Conservation (phyloP, 306 rosid genomes). For the Quercus bicolor region DNA sequence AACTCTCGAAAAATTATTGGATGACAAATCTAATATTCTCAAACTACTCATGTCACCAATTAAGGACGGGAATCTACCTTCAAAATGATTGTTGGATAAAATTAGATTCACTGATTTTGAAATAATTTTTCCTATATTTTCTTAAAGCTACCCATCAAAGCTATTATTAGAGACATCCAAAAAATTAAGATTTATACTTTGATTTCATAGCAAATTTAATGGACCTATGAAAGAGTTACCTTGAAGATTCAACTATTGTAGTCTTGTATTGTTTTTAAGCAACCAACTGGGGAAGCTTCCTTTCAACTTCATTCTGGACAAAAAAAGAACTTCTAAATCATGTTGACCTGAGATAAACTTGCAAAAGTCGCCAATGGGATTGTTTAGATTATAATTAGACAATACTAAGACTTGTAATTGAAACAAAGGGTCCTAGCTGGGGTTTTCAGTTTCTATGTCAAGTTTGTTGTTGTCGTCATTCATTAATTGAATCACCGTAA, state of each 20-base stretch:
- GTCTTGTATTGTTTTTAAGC: constrained; percentile 20
- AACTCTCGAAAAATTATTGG: neutral
- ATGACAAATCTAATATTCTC: neutral
- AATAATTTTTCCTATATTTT: neutral
- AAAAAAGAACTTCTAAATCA: no score
- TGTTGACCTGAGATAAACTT: no score
- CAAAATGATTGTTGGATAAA: constrained; percentile 12
- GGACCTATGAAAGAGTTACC: constrained; percentile 1
- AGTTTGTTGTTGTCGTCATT: no score
- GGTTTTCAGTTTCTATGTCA: constrained; percentile 15
- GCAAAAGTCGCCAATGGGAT: neutral
- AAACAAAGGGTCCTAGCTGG: constrained; percentile 17
- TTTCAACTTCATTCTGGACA: no score
- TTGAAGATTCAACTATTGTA: neutral
- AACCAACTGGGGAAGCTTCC: constrained; percentile 18
- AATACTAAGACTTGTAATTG: constrained; percentile 1
- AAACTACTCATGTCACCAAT: rapidly evolving
- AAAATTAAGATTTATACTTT: neutral
- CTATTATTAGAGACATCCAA: constrained; percentile 21
- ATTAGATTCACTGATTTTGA: neutral
- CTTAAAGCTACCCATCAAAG: constrained; percentile 7
- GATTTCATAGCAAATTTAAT: neutral
- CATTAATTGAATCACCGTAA: neutral
- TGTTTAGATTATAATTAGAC: neutral
- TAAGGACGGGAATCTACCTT: neutral